phyloP scores from a whole-genome alignment of 192 early-diverging fungal genomes.

The Rhizophagus clarus region DNA sequence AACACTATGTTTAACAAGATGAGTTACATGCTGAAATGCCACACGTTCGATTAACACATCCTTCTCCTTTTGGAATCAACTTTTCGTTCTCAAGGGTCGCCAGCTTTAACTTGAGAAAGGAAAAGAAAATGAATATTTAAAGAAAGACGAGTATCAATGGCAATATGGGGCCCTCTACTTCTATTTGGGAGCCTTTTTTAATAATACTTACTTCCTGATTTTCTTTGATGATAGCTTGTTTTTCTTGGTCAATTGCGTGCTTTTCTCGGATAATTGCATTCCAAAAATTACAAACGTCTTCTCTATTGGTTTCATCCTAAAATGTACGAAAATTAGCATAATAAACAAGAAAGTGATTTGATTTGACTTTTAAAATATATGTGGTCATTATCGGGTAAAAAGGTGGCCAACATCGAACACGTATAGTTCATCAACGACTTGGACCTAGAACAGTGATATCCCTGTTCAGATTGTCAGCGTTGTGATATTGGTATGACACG shows the following conservation, averaged over 20 bases:
- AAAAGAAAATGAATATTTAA: constrained; percentile 9
- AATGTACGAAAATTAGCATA: neutral
- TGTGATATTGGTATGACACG: neutral
- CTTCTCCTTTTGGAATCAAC: constrained; percentile 9
- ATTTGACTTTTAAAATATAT: neutral
- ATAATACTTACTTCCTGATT: too few relatives aligned
- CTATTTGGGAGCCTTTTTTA: too few relatives aligned
- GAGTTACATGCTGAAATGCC: constrained; percentile 6
- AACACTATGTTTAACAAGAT: neutral
- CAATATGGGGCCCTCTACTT: neutral
- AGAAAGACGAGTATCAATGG: neutral
- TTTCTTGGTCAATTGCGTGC: too few relatives aligned
- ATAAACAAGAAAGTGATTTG: neutral
- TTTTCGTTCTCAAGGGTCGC: constrained; percentile 7
- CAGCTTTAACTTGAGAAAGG: constrained; percentile 7
- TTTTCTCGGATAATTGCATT: neutral
- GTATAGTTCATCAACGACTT: neutral
- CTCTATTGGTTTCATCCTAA: constrained; percentile 6
- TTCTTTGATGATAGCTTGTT: too few relatives aligned
- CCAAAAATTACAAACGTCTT: constrained; percentile 1
- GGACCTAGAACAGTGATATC: constrained; percentile 7
- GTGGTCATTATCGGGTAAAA: too few relatives aligned
- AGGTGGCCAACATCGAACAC: constrained; percentile 8
- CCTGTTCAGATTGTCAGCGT: constrained; percentile 14
- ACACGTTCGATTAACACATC: neutral